A percentile compares a stretch with the other conserved stretches of the same genome.
These are phyloP conservation scores for Lachancea sp. DNA, from an alignment of 805 yeast species.

Conservation along the genomic window DNA sequence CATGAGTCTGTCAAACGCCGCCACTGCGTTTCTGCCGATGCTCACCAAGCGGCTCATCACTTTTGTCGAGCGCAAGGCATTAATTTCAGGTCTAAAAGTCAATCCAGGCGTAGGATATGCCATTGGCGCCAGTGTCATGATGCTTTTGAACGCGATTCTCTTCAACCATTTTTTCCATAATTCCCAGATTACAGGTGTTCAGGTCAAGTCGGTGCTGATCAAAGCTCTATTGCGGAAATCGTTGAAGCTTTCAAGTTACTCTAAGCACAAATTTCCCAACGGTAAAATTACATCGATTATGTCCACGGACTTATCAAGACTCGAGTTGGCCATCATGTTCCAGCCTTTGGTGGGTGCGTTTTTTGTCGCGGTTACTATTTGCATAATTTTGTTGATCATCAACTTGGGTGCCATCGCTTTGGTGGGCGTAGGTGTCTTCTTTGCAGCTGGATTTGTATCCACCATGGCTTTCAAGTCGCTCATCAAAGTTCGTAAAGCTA, in stretches of 20 bases:
- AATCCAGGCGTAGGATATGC: conserved; percentile 73
- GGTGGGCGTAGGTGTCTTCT: conserved; percentile 56
- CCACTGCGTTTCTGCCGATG: conserved; percentile 55
- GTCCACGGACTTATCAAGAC: conserved; percentile 75
- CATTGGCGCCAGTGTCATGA: conserved; percentile 57
- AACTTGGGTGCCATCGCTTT: conserved; percentile 70
- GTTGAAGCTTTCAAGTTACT: conserved; percentile 49
- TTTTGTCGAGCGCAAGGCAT: conserved; percentile 50
- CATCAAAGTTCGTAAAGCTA: conserved; percentile 48
- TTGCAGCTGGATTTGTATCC: conserved; percentile 38
- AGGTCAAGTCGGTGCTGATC: conserved; percentile 62
- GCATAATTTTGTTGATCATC: conserved; percentile 55
- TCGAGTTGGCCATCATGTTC: conserved; percentile 69
- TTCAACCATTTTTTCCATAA: conserved; percentile 60
- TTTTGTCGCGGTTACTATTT: conserved; percentile 57
- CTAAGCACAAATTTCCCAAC: conserved; percentile 55
- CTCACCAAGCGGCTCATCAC: conserved; percentile 57
- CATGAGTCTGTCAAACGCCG: conserved; percentile 43
- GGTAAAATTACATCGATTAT: conserved; percentile 71
- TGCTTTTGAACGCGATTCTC: conserved; percentile 41
- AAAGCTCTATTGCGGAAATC: conserved; percentile 67
- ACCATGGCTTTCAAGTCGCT: conserved; percentile 45
- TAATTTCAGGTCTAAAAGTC: conserved; percentile 36
- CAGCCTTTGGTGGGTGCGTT: conserved; percentile 58
- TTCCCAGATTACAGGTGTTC: conserved; percentile 61